Conservation (phyloP, 768 basidiomycete genomes). For the Lepiota brunneoincarnata region DNA sequence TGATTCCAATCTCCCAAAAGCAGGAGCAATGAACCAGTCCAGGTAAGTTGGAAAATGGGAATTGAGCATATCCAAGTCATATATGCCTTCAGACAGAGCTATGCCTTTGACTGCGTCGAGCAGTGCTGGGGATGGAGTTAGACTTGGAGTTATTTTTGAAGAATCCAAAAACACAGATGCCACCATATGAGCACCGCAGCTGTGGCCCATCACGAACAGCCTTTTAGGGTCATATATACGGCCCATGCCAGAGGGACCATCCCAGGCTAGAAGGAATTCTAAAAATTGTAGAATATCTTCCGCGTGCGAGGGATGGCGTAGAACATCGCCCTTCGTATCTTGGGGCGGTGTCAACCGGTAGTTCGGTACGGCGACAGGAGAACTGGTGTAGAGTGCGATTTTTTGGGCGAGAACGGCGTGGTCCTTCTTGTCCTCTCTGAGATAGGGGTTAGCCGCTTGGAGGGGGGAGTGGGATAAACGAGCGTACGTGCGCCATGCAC, state of each 20-base stretch:
- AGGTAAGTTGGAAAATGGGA: conserved; percentile 64
- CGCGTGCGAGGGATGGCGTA: conserved; percentile 71
- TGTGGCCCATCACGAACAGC: conserved; percentile 72
- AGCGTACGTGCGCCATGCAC: conserved; percentile 77
- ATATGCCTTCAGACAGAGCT: conserved; percentile 74
- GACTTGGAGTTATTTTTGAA: conserved; percentile 33
- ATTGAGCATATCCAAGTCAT: conserved; percentile 67
- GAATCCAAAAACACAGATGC: conserved; percentile 64
- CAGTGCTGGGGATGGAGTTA: conserved; percentile 43
- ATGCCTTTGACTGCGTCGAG: conserved; percentile 49
- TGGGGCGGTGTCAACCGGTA: conserved; percentile 64
- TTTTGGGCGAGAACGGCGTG: conserved; percentile 50
- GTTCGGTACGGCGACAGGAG: conserved; percentile 69
- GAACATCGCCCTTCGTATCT: conserved; percentile 30
- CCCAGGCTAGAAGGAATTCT: conserved; percentile 50
- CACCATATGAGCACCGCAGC: conserved; percentile 82
- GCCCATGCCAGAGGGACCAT: conserved; percentile 26
- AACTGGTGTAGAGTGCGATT: conserved; percentile 48
- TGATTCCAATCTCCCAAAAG: conserved; percentile 52
- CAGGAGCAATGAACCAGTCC: conserved; percentile 62
- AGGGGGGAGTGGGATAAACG: background rate
- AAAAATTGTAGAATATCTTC: conserved; percentile 64
- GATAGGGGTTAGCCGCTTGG: background rate
- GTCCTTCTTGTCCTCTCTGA: conserved; percentile 72
- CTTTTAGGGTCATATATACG: conserved; percentile 33